Evolutionary conservation across 306 rosid genomes (phyloP), one percentile per base, ranked within the genome.

Genomic region (Lathyrus sativus): DNA sequence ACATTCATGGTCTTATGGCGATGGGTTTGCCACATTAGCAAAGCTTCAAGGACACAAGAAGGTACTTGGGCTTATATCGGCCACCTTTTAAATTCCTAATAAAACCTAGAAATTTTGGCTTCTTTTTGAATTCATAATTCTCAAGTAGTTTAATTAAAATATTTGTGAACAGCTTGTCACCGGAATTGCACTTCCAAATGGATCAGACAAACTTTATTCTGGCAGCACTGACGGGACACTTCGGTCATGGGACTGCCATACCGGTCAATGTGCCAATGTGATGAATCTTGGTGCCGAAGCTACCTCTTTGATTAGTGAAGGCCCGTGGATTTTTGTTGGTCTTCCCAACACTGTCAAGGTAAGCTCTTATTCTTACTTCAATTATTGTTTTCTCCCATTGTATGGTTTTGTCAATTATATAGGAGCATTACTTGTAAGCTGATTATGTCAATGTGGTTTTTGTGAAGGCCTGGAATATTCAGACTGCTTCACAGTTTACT

Each of bases 281-380:
- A 38, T 43, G 17, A 66, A 77, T 35, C 70, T 78, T 19, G 69
- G 77, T 17, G 57, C 26, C 4, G 81, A 81, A 67, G 77, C 68
- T 31, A 75, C 62, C 43, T 83, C 68, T 63, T 76, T 80, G 53
- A 67, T 79, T 54, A 59, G 75, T 5, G 70, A 76, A 43, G 88
- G 83, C 1, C 45, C 72, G 8, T 88, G 87, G 87, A 70, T 88
- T 60, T 85, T 83, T 44, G 68, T 65, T 48, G 90, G 88, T 29
- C 5, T 61, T 22, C 68, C 12, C 0, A 85, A 85, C 74, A 57
- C 49, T 75, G 71, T 87, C 7, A 80, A 80, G 81, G 87, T 78
- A 76, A 48, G 35, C 15, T 9, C 37, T 54, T 19, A 28, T 22
- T 60, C 38, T 26, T 26, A 19, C 28, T 2, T n/a, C 22, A 19